These are phyloP conservation scores for Chlorella sp. DNA, from an alignment of 139 green algal genomes.

Conservation along the genomic window DNA sequence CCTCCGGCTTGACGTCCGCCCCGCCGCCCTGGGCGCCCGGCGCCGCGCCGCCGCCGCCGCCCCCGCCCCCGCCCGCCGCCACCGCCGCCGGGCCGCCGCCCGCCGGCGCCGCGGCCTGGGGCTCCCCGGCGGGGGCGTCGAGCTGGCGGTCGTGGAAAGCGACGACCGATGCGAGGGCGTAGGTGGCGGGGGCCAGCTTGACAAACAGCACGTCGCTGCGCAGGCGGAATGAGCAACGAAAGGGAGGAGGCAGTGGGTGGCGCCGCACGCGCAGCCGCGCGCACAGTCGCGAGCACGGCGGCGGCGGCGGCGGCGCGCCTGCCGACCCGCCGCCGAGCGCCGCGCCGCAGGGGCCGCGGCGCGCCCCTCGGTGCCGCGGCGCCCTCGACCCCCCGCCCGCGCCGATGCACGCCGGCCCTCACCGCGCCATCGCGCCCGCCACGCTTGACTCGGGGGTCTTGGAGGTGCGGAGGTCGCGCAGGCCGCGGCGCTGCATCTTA, in stretches of 20 bases:
- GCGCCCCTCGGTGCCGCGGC: no score
- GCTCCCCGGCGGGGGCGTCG: background rate
- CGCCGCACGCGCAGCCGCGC: no score
- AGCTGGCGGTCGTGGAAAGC: background rate
- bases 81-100: background rate
- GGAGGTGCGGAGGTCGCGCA: conserved; percentile 75
- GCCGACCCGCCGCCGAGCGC: no score
- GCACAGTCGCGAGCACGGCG: no score
- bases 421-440: no score
- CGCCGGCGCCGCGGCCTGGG: background rate
- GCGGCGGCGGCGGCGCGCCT: no score
- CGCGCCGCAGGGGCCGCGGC: no score
- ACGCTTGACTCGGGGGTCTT: conserved; percentile 28
- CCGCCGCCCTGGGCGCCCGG: background rate
- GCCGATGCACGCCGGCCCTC: no score
- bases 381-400: no score
- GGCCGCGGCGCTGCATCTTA: conserved; percentile 72
- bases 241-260: no score
- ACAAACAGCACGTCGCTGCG: conserved; percentile 83
- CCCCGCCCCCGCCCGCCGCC: background rate
- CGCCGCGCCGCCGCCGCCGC: background rate
- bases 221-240: no score
- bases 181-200: conserved; percentile 73
- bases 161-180: conserved; percentile 63
- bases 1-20: background rate